These are phyloP conservation scores for Exsudoporus frostii DNA, from an alignment of 768 basidiomycete genomes.

Conservation along the genomic window DNA sequence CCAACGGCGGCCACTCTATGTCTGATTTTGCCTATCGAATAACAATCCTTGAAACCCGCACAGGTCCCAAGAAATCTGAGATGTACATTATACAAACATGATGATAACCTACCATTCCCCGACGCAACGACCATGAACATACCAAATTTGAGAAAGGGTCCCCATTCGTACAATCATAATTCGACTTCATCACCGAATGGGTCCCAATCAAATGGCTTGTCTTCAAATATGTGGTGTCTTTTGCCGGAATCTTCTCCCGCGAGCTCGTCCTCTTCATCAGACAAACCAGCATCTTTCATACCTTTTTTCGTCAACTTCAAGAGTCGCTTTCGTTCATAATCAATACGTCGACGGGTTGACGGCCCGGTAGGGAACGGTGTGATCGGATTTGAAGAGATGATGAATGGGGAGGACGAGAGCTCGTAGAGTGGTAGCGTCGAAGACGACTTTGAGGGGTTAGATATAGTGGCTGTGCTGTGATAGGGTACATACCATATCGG, in stretches of 20 bases:
- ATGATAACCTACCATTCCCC: constrained; percentile 3
- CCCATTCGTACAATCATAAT: constrained; percentile 1
- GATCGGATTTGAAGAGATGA: constrained; percentile 27
- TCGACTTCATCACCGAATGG: constrained; percentile 30
- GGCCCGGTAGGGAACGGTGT: constrained; percentile 29
- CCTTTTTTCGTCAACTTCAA: constrained; percentile 28
- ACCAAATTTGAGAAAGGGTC: neutral
- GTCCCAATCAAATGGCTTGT: constrained; percentile 32
- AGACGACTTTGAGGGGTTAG: constrained; percentile 19
- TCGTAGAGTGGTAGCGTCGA: constrained; percentile 27
- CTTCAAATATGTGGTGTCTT: constrained; percentile 23
- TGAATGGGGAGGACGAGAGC: constrained; percentile 24
- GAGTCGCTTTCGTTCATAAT: constrained; percentile 29
- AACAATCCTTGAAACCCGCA: neutral
- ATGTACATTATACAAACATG: constrained; percentile 7
- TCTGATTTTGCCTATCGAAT: neutral
- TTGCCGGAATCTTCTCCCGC: neutral
- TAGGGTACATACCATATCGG: constrained; percentile 23
- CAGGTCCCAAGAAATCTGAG: neutral
- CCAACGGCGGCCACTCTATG: too few relatives aligned
- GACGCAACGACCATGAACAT: neutral
- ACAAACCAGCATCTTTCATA: constrained; percentile 26
- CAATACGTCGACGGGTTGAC: constrained; percentile 28
- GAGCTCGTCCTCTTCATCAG: constrained; percentile 25
- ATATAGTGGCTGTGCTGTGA: neutral